Evolutionary conservation across 2,329 filamentous ascomycete genomes (phyloP).

Genomic region (Ophidiomyces ophidiicola): DNA sequence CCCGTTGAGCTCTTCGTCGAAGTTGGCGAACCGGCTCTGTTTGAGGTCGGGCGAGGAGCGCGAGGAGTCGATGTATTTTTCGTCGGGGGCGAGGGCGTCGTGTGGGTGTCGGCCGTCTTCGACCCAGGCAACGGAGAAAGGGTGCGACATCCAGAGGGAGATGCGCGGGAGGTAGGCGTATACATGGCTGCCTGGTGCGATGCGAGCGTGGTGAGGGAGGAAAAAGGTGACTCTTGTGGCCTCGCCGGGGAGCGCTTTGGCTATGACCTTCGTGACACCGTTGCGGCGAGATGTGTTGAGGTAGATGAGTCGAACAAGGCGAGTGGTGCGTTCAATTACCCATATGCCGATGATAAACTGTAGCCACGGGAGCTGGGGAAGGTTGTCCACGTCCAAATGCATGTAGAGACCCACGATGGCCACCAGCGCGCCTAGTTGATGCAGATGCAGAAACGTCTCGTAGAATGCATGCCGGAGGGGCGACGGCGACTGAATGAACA

Average conservation of each 20-base stretch:
- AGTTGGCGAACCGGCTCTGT: constrained; percentile 20
- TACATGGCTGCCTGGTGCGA: constrained; percentile 47
- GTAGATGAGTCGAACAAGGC: constrained; percentile 40
- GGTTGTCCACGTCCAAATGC: constrained; percentile 32
- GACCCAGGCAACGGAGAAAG: constrained; percentile 38
- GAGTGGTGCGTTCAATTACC: constrained; percentile 34
- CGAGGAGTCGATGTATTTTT: constrained; percentile 8
- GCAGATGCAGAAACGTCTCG: constrained; percentile 37
- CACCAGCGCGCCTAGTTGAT: constrained; percentile 35
- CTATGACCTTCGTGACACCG: constrained; percentile 40
- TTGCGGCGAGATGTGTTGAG: constrained; percentile 42
- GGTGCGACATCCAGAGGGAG: constrained; percentile 38
- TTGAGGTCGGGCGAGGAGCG: constrained; percentile 20
- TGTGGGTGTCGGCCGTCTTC: constrained; percentile 26
- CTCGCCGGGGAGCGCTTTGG: constrained; percentile 49
- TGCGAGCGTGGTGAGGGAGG: constrained; percentile 42
- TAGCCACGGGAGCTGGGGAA: constrained; percentile 33
- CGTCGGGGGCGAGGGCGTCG: constrained; percentile 1
- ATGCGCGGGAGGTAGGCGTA: constrained; percentile 47
- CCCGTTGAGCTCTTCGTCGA: constrained; percentile 18
- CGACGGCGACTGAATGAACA: constrained; percentile 35
- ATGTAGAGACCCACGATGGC: constrained; percentile 35
- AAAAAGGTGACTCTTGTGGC: constrained; percentile 51
- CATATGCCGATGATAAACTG: constrained; percentile 29
- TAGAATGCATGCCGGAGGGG: constrained; percentile 36